Conservation (phyloP, 768 basidiomycete species). For the Infundibulicybe gibba region DNA sequence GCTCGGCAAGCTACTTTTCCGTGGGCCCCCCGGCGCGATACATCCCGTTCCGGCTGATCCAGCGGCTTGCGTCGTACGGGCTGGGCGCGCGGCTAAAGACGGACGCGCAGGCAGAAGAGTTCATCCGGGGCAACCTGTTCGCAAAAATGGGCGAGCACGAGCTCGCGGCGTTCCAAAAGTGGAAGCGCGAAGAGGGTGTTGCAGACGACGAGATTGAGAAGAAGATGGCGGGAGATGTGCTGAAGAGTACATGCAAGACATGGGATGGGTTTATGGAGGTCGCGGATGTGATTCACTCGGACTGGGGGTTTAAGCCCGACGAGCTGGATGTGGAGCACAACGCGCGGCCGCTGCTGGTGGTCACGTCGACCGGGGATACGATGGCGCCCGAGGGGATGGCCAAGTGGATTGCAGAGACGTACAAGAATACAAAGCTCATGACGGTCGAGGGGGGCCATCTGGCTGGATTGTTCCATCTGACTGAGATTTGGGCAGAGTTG, state of each 20-base stretch:
- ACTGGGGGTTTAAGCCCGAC: conserved; percentile 38
- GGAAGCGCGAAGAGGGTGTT: conserved; percentile 32
- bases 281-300: conserved; percentile 29
- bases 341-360: conserved; percentile 32
- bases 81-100: conserved; percentile 27
- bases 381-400: conserved; percentile 27
- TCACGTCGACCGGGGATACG: conserved; percentile 29
- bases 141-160: conserved; percentile 28
- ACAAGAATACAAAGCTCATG: conserved; percentile 34
- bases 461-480: conserved; percentile 26
- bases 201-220: conserved; percentile 34
- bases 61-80: conserved; percentile 16
- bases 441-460: conserved; percentile 39
- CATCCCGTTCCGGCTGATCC: conserved; percentile 28
- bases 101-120: conserved; percentile 31
- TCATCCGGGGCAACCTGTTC: conserved; percentile 30
- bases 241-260: conserved; percentile 35
- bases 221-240: conserved; percentile 28
- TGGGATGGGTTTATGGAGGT: conserved; percentile 42
- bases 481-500: conserved; percentile 30
- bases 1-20: conserved; percentile 34
- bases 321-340: conserved; percentile 40
- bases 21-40: conserved; percentile 31
- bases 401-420: conserved; percentile 32
- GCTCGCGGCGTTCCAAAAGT: conserved; percentile 28